Conservation (phyloP, 805 yeast genomes). For the Candida tallmaniae region DNA sequence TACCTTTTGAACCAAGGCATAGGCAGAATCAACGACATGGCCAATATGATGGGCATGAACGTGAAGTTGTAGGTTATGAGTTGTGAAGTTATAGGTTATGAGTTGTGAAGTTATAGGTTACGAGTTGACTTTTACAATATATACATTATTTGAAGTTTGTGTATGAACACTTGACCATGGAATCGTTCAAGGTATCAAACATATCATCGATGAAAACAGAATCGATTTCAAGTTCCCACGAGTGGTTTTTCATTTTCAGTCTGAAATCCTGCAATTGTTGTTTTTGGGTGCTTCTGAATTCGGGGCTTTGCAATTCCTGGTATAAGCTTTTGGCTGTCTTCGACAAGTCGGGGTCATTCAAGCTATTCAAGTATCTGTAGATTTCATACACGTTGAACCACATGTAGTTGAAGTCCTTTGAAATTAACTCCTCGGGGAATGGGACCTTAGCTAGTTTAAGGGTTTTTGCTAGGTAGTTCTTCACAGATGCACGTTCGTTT, state of each 20-base stretch:
- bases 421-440: constrained; percentile 10
- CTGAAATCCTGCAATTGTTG: constrained; percentile 9
- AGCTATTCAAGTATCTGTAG: constrained; percentile 6
- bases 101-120: constrained; percentile 4
- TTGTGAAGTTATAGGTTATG: constrained; percentile 4
- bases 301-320: not conserved
- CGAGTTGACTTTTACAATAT: not conserved
- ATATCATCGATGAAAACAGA: constrained; percentile 5
- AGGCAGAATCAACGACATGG: constrained; percentile 21
- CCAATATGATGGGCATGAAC: constrained; percentile 18
- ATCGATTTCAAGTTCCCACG: constrained; percentile 3
- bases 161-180: constrained; percentile 9
- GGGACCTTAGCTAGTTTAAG: constrained; percentile 25
- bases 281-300: constrained; percentile 10
- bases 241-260: not conserved
- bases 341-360: constrained; percentile 8
- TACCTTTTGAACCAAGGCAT: constrained; percentile 35
- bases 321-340: constrained; percentile 7
- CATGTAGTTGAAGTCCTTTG: constrained; percentile 1
- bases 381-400: constrained; percentile 14
- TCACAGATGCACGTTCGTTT: constrained; percentile 18
- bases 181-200: constrained; percentile 11
- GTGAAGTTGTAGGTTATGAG: constrained; percentile 4
- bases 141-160: constrained; percentile 4
- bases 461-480: constrained; percentile 27